Conservation (phyloP, 2,329 filamentous ascomycete species). For the Colletotrichum sojae region DNA sequence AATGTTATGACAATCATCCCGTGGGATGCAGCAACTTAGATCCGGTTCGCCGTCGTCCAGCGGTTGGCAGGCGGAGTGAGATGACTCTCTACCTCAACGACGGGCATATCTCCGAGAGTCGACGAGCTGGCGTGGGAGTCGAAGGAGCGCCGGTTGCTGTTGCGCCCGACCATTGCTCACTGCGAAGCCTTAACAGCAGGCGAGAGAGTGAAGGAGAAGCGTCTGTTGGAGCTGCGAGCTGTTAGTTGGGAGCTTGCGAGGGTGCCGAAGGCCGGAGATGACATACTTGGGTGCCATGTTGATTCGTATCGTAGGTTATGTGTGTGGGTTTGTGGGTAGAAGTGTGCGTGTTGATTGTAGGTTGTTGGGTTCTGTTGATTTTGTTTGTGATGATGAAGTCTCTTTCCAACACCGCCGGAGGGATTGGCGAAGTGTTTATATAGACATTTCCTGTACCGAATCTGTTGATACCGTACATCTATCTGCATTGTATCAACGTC, state of each 20-base stretch:
- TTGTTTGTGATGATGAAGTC: neutral
- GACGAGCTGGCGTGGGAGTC: slow-evolving; percentile 35
- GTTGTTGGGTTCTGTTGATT: neutral
- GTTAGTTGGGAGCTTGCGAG: neutral
- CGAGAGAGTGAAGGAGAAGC: slow-evolving; percentile 30
- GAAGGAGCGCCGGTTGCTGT: slow-evolving; percentile 23
- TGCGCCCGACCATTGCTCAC: slow-evolving; percentile 22
- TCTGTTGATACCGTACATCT: neutral
- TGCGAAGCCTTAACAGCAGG: slow-evolving; percentile 31
- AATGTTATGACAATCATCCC: neutral
- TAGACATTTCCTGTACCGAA: neutral
- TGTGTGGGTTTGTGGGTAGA: neutral
- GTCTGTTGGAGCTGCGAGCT: slow-evolving; percentile 20
- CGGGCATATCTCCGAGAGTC: slow-evolving; percentile 29
- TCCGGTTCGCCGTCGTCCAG: slow-evolving; percentile 31
- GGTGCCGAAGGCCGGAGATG: too few species aligned
- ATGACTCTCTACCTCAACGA: slow-evolving; percentile 29
- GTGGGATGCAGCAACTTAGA: neutral
- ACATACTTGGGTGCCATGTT: slow-evolving; percentile 34
- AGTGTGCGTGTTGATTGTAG: neutral
- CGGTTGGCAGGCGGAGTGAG: slow-evolving; percentile 27
- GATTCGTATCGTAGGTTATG: neutral
- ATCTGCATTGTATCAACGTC: neutral
- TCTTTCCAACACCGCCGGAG: too few species aligned
- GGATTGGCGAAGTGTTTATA: neutral